Base-by-base conservation (phyloP, 305 asterid genomes). In the Solanum chacoense region DNA sequence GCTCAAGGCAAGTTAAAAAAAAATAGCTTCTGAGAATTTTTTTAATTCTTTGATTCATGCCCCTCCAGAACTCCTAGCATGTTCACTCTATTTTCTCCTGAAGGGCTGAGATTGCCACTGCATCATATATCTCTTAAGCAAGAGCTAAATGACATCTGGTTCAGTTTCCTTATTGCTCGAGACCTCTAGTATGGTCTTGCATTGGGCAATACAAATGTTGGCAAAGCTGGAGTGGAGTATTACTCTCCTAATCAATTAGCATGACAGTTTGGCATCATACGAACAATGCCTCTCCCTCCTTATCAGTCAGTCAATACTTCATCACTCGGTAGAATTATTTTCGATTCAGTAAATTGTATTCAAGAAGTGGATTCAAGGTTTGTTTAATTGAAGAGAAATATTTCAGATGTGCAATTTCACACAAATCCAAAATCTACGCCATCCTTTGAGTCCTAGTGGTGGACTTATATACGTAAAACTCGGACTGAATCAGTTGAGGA, bases 261-360 rank as follows among this genome's bases (percentile, higher is more conserved):
- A 50, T 18, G n/a, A 2, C n/a, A 0, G n/a, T 6, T 45, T 16
- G 9, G 0, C 65, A 6, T 50, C n/a, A 50, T 0, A 16, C 0
- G 0, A 18, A 50, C 65, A 14, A 16, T 0, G 3, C 20, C 63
- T 2, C 63, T 50, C 22, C 63, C 20, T 45, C 7, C 0, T 13
- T 45, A 45, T 45, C 7, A 45, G 59, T 13, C 0, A 12, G 7
- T 1, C 59, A 45, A 45, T 45, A 45, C 59, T 13, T 45, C 63
- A 50, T 16, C 63, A 50, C 63, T 16, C 1, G 8, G 8, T 14
- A 50, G n/a, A 0, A 50, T 16, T 16, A 45, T 45, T 45, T 45
- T 45, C 0, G 0, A 45, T 45, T 45, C 0, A 50, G 63, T 0
- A 50, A 50, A 16, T 50, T 5, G 63, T 16, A 50, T 50, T 50